phyloP scores from a whole-genome alignment of 2,329 filamentous ascomycete genomes.

The Colletotrichum shisoi region DNA sequence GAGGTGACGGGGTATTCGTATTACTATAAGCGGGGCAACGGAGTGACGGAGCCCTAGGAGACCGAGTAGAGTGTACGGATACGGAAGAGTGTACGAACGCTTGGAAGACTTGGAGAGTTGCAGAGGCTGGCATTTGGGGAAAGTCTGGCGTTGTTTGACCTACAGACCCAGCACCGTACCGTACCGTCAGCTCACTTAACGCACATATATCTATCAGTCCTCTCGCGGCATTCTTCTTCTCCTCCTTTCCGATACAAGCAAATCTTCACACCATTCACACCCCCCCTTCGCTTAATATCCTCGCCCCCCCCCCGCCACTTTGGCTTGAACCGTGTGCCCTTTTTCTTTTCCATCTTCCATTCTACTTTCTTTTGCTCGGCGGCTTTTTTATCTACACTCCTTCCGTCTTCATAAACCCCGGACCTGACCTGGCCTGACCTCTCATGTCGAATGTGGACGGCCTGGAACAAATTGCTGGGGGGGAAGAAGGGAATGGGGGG shows the following conservation, averaged over 20 bases:
- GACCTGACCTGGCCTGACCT: constrained; percentile 15
- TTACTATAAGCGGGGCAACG: background rate
- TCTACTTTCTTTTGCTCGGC: background rate
- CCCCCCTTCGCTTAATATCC: background rate
- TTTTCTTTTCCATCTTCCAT: constrained; percentile 1
- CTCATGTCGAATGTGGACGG: constrained; percentile 31
- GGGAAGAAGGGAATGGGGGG: background rate
- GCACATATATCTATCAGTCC: background rate
- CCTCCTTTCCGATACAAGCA: constrained; percentile 5
- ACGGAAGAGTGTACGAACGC: background rate
- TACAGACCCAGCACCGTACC: background rate
- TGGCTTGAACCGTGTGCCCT: no score
- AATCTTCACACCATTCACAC: background rate
- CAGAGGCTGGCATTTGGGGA: background rate
- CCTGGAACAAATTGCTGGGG: constrained; percentile 28
- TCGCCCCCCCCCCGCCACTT: background rate
- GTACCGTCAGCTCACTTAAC: background rate
- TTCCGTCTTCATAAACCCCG: background rate
- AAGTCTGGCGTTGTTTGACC: background rate
- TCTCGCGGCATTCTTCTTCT: no score
- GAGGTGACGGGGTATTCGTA: background rate
- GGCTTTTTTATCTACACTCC: background rate
- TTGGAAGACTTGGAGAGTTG: background rate
- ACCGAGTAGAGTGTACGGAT: background rate
- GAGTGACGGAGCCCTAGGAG: background rate